Conservation (phyloP, 2,329 filamentous ascomycete genomes). For the Phaeosphaeria sp. region DNA sequence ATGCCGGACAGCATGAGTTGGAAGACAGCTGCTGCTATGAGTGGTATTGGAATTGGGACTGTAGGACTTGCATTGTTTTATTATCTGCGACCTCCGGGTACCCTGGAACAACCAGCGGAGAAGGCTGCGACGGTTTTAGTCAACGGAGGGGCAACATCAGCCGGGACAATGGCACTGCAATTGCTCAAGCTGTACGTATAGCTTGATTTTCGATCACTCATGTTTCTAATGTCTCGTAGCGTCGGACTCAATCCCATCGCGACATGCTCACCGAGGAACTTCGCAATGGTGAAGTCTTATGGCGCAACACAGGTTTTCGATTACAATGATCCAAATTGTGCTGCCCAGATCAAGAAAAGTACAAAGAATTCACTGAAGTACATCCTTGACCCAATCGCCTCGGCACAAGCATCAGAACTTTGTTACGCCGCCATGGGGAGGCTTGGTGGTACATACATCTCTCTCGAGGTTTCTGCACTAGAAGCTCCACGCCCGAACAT, state of each 20-base stretch:
- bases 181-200: too few relatives aligned
- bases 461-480: slow-evolving; percentile 15
- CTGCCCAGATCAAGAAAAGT: not conserved
- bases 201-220: too few relatives aligned
- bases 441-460: slow-evolving; percentile 24
- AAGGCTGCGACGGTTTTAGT: too few relatives aligned
- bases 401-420: slow-evolving; percentile 21
- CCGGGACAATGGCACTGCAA: too few relatives aligned
- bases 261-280: slow-evolving; percentile 17
- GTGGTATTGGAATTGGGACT: slow-evolving; percentile 43
- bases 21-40: slow-evolving; percentile 44
- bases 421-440: slow-evolving; percentile 31
- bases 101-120: too few relatives aligned
- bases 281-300: slow-evolving; percentile 4
- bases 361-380: too few relatives aligned
- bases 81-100: slow-evolving; percentile 39
- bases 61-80: slow-evolving; percentile 47
- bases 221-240: not conserved
- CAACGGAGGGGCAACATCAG: too few relatives aligned
- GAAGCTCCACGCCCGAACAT: not conserved
- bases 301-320: slow-evolving; percentile 16
- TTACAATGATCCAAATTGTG: slow-evolving; percentile 9
- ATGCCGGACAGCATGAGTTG: slow-evolving; percentile 39
- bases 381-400: slow-evolving; percentile 23
- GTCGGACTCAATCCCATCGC: slow-evolving; percentile 2